phyloP scores from a whole-genome alignment of 1,284 basidiomycete genomes.

The Exobasidium cylindrosporum region DNA sequence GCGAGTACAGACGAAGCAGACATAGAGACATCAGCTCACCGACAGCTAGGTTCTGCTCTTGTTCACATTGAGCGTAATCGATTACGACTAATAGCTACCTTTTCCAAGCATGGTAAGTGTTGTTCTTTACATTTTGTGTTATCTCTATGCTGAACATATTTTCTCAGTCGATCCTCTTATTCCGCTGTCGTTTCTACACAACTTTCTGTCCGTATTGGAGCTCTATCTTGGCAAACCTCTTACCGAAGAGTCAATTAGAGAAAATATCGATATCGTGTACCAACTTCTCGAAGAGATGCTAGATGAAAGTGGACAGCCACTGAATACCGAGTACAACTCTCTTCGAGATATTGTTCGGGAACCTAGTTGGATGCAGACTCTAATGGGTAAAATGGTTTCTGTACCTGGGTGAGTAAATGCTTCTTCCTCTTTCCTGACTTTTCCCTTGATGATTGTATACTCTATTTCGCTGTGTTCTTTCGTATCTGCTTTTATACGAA shows the following conservation, averaged over 20 bases:
- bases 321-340: conserved; percentile 46
- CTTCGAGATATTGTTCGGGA: conserved; percentile 47
- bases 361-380: conserved; percentile 46
- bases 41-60: not conserved
- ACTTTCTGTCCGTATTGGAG: conserved; percentile 66
- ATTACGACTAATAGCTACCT: conserved; percentile 73
- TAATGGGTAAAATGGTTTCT: conserved; percentile 28
- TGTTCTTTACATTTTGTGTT: not conserved
- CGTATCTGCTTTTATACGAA: conserved; percentile 2
- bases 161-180: conserved; percentile 77
- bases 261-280: conserved; percentile 52
- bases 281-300: conserved; percentile 51
- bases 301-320: conserved; percentile 48
- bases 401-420: conserved; percentile 29
- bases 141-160: not conserved
- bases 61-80: conserved; percentile 69
- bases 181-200: conserved; percentile 81
- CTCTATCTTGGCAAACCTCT: conserved; percentile 38
- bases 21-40: not conserved
- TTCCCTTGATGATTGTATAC: conserved; percentile 13
- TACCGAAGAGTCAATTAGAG: conserved; percentile 43
- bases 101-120: conserved; percentile 57
- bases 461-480: conserved; percentile 19
- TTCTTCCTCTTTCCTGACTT: not conserved
- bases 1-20: not conserved